phyloP scores from a whole-genome alignment of 169 alveolate genomes.

The Cryptosporidium canis region DNA sequence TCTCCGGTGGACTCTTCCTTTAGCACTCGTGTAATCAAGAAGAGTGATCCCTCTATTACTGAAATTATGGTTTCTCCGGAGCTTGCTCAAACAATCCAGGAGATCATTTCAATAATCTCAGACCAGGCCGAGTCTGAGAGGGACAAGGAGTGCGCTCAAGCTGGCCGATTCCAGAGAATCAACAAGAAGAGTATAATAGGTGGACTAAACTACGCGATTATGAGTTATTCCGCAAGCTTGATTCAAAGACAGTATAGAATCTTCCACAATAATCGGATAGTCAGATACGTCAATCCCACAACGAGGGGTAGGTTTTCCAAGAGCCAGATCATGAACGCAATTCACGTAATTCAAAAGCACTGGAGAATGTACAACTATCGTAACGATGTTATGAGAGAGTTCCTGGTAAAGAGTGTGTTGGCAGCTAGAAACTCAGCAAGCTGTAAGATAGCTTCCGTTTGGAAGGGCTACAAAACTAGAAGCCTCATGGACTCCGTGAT shows the following conservation, averaged over 20 bases:
- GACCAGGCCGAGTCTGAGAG: background rate
- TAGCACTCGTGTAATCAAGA: background rate
- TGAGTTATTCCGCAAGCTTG: slow-evolving; percentile 42
- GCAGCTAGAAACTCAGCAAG: slow-evolving; percentile 55
- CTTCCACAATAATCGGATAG: slow-evolving; percentile 1
- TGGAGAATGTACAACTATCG: slow-evolving; percentile 56
- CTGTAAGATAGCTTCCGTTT: slow-evolving; percentile 41
- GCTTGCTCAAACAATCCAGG: slow-evolving; percentile 43
- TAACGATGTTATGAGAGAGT: slow-evolving; percentile 31
- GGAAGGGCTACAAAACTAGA: slow-evolving; percentile 67
- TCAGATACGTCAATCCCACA: slow-evolving; percentile 10
- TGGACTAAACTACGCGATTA: slow-evolving; percentile 49
- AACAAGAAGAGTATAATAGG: slow-evolving; percentile 49
- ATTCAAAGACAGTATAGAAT: slow-evolving; percentile 49
- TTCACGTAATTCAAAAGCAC: slow-evolving; percentile 19
- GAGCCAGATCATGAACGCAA: slow-evolving; percentile 34
- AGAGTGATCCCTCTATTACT: slow-evolving; percentile 1
- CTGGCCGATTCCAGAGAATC: slow-evolving; percentile 5
- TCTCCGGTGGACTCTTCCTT: slow-evolving; percentile 14
- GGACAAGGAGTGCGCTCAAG: background rate
- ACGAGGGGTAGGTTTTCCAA: slow-evolving; percentile 8
- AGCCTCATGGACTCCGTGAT: slow-evolving; percentile 17
- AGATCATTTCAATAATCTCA: slow-evolving; percentile 11
- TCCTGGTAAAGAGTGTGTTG: slow-evolving; percentile 35
- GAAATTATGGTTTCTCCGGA: slow-evolving; percentile 63